A percentile compares a stretch with the other conserved stretches of the same genome.
phyloP scores from a whole-genome alignment of 148 eudicot species.

The Dysphania ambrosioides region DNA sequence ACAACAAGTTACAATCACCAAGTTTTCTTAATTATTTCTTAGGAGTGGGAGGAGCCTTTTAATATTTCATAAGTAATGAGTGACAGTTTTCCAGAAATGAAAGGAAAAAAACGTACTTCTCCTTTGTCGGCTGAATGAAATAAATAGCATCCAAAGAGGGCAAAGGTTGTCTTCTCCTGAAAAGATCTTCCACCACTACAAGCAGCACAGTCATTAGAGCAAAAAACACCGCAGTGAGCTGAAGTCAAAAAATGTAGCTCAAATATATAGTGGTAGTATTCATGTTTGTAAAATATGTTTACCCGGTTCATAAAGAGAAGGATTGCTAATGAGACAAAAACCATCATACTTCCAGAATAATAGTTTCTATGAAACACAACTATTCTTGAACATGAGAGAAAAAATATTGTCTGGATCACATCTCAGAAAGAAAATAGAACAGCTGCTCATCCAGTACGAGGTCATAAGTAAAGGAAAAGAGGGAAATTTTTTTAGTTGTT shows the following conservation, averaged over 20 bases:
- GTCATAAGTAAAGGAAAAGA: too few species aligned
- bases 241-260: neutral
- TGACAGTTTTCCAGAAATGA: neutral
- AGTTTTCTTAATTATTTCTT: neutral
- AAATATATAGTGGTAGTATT: neutral
- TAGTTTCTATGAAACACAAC: neutral
- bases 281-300: neutral
- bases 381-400: neutral
- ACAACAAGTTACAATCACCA: neutral
- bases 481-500: too few species aligned
- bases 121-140: slow-evolving; percentile 93
- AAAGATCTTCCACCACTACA: slow-evolving; percentile 99
- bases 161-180: slow-evolving; percentile 88
- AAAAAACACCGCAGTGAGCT: neutral
- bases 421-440: neutral
- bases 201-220: slow-evolving; percentile 11
- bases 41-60: neutral
- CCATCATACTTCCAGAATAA: too few species aligned
- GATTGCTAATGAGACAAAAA: neutral
- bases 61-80: neutral
- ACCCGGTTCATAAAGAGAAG: neutral
- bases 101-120: slow-evolving; percentile 53
- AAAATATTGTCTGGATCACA: neutral
- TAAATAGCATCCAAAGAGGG: slow-evolving; percentile 95
- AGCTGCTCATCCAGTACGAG: too few species aligned